Conservation (phyloP, 495 filamentous ascomycete species). For the Xylaria flabelliformis region DNA sequence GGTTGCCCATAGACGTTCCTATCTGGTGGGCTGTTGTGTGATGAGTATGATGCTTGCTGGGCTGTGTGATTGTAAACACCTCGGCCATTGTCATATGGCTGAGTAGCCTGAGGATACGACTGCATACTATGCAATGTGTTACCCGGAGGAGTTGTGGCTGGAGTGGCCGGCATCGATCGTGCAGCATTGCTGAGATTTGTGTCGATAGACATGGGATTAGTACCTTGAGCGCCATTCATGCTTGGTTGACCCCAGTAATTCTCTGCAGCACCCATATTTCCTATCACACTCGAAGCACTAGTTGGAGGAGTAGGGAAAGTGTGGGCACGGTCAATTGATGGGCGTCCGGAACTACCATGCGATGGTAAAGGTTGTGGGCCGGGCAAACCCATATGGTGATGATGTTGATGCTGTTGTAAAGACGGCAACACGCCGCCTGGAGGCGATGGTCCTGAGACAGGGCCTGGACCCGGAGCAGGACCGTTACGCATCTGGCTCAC, state of each 20-base stretch:
- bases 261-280: constrained; percentile 71
- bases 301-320: constrained; percentile 95
- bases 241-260: constrained; percentile 74
- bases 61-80: constrained; percentile 79
- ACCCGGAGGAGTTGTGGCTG: constrained; percentile 91
- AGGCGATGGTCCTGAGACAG: constrained; percentile 46
- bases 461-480: constrained; percentile 46
- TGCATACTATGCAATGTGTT: constrained; percentile 78
- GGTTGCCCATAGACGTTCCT: constrained; percentile 72
- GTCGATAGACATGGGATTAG: constrained; percentile 84
- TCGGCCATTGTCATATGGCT: constrained; percentile 78
- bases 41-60: constrained; percentile 73
- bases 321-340: constrained; percentile 78
- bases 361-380: constrained; percentile 74
- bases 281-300: constrained; percentile 89
- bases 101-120: constrained; percentile 69
- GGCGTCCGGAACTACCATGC: constrained; percentile 72
- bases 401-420: constrained; percentile 71
- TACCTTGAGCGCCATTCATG: constrained; percentile 69
- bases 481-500: constrained; percentile 57
- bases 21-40: constrained; percentile 66
- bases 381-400: constrained; percentile 78
- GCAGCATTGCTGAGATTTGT: constrained; percentile 74
- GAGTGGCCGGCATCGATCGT: constrained; percentile 91
- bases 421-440: constrained; percentile 60